Percentiles rank a stretch among this genome's conserved stretches.
Evolutionary conservation across 345 rosid species (phyloP).

Genomic region (Mallotus nudiflorus): DNA sequence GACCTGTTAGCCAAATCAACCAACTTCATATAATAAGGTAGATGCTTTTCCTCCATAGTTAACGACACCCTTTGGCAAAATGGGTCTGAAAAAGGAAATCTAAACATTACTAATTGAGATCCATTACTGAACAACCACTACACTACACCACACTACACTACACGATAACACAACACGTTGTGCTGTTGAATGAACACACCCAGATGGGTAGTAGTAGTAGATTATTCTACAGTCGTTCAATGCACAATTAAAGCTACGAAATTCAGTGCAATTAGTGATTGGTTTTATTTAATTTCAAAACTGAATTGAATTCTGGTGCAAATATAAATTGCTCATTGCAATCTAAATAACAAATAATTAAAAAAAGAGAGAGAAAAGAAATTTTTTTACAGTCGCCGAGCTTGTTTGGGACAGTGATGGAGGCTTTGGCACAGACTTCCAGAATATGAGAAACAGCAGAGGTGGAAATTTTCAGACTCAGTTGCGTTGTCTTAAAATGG

Average conservation of each 20-base stretch:
- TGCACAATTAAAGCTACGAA: no score
- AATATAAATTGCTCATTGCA: no score
- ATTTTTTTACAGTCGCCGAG: conserved; percentile 79
- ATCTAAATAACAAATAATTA: no score
- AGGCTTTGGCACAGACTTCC: conserved; percentile 84
- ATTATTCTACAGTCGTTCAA: no score
- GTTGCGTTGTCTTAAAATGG: conserved; percentile 23
- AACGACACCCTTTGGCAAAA: conserved; percentile 87
- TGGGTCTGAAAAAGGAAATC: conserved; percentile 52
- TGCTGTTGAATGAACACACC: neutral
- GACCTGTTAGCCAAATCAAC: conserved; percentile 84
- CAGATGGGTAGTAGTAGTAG: neutral
- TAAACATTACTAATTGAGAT: neutral
- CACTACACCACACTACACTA: neutral
- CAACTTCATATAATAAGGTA: conserved; percentile 82
- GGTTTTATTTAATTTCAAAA: no score
- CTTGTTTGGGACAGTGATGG: conserved; percentile 66
- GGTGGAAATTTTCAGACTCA: conserved; percentile 34
- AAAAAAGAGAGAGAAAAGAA: neutral
- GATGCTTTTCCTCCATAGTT: conserved; percentile 87
- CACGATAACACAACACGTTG: neutral
- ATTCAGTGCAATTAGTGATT: no score
- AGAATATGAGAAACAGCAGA: conserved; percentile 49
- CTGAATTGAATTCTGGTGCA: no score
- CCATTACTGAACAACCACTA: neutral